Base-by-base conservation (phyloP, 441 rosid genomes). In the Daphne laureola region DNA sequence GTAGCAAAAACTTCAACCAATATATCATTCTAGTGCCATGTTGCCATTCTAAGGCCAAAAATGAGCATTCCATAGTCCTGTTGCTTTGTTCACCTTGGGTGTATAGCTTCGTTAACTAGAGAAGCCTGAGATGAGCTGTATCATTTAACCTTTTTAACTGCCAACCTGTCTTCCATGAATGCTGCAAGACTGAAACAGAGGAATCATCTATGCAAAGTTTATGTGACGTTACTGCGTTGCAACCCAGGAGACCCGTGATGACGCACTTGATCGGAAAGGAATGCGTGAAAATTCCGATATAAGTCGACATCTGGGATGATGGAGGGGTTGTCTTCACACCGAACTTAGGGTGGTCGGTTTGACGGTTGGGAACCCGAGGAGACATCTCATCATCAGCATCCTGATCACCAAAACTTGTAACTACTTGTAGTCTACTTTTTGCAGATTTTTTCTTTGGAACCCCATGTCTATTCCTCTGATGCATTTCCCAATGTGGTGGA, bases 171-270 rank as follows among this genome's bases (percentile, higher is more conserved):
- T 58, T 80, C 82, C 87, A 78, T 0, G 93, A 82, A 67, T 84
- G 93, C 56, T 74, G 87, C 48, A 87, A 68, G 54, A 84, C 86
- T 0, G 85, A 84, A 49, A 84, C 93, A 0, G 93, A 87, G 31
- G 96, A 87, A 73, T 87, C 93, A 14, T 82, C 93, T 63, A 84
- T 67, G 57, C 86, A 82, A 42, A 87, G 71, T 71, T 78, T 87
- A 46, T 78, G 78, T 1, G 72, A 66, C 87, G 78, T 79, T 41
- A 70, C 61, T 1, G 96, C 72, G 64, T 87, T 80, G 71, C 93
- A 84, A 3, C 86, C 93, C 23, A 87, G 77, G 55, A 84, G 67
- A 42, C 93, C 96, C 0, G 88, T 82, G 38, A 84, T 59, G 47
- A 82, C 83, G 68, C 93, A 87, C 68, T 76, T 87, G 40, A 87